phyloP scores from a whole-genome alignment of 139 green algal genomes.

The Chlorella vulgaris region DNA sequence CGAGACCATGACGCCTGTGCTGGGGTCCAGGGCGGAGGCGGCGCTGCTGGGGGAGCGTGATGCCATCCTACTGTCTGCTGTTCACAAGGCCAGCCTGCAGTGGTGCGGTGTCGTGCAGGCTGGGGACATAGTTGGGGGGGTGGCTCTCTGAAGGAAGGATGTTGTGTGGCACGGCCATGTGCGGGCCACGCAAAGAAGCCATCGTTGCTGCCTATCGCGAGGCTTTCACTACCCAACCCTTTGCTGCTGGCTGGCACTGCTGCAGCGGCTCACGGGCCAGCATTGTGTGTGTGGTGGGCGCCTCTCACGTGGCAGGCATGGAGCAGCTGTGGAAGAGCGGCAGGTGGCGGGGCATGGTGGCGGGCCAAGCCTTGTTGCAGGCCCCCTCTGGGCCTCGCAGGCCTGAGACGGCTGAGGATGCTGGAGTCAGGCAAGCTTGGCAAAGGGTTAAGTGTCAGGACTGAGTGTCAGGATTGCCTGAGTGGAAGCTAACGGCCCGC shows the following conservation, averaged over 20 bases:
- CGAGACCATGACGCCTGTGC: neutral
- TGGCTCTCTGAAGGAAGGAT: neutral
- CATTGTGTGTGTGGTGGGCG: constrained; percentile 48
- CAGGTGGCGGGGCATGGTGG: constrained; percentile 10
- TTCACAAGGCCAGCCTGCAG: constrained; percentile 27
- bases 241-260: too few relatives aligned
- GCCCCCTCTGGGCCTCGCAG: neutral
- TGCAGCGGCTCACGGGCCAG: constrained; percentile 11
- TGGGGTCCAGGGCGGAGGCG: constrained; percentile 21
- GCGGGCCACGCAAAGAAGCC: too few relatives aligned
- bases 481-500: too few relatives aligned
- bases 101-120: neutral
- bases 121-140: neutral
- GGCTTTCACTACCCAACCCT: too few relatives aligned
- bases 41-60: constrained; percentile 49
- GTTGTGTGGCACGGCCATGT: too few relatives aligned
- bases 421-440: constrained; percentile 18
- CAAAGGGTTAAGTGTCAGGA: neutral
- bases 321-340: constrained; percentile 25
- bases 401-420: constrained; percentile 16
- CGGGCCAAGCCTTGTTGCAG: neutral
- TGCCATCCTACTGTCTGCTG: constrained; percentile 30
- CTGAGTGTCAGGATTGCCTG: too few relatives aligned
- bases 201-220: too few relatives aligned
- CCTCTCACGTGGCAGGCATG: constrained; percentile 45